Evolutionary conservation across 768 basidiomycete species (phyloP), one percentile per base, ranked within the genome.

Genomic region (Xanthoconium purpureum): DNA sequence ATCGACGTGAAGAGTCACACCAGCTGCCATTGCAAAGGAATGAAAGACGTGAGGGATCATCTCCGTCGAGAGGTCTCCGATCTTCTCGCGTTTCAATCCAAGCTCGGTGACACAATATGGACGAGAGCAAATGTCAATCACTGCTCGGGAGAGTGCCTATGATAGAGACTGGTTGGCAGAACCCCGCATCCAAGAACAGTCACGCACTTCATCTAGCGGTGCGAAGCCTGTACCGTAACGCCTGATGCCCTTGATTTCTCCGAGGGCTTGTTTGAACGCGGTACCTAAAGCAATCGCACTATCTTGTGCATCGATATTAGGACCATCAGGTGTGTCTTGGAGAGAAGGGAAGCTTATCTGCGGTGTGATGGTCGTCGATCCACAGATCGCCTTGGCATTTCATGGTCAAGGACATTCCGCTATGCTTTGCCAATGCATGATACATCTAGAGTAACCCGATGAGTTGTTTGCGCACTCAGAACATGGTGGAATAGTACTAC

Each of bases 321-420:
- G 60, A 54, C 51, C 30, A n/a, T 36, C 20, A 12, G 18, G 14
- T n/a, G 3, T 29, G 43, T 67, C 61, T 69, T 61, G 50, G 36
- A 45, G n/a, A 33, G 32, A 49, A 42, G 42, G n/a, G 48, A 18
- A 47, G 85, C 88, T 86, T 84, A 90, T 99, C 97, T 82, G 96
- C 93, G 46, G 95, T 93, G 74, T 99, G 97, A 66, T 98, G 97
- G 75, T 99, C 97, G 74, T 99, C 97, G 57, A 98, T 97, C 84
- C 88, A 91, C 9, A 98, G 80, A 71, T 99, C 97, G 39, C 97
- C 97, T 68, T 90, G 85, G 73, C 94, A 98, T 63, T 89, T 88
- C 76, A 99, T 81, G 18, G 81, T 84, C 59, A 99, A 77, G 0
- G 93, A 94, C 85, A 97, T 90, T 55, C 94, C 94, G 18, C 92